Base-by-base conservation (phyloP, 176 grass and related monocot genomes). In the Zea mays region DNA sequence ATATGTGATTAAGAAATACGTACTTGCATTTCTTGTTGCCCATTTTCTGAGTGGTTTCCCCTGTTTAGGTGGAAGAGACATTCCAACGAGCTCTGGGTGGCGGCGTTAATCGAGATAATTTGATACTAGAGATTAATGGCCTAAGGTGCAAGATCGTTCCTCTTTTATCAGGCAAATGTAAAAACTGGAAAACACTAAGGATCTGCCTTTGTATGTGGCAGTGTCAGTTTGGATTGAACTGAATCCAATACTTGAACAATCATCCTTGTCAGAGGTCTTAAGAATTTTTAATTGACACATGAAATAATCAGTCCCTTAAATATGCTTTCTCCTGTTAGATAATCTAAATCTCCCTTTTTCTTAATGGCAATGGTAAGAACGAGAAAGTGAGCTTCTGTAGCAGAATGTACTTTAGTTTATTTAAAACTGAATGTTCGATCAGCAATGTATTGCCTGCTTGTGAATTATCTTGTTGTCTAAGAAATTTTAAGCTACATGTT, bases 101-200 rank as follows among this genome's bases (percentile, higher is more conserved):
- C 35, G 86, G 96, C 21, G 81, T 94, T 54, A 69, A 85, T 85
- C 80, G 88, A 74, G 96, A 95, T 65, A 92, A 90, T 78, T 85
- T 99, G 71, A 90, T 94, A 78, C 89, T 99, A 71, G 96, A 95
- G 84, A 99, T 99, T 74, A 95, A 99, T 87, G 84, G 90, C 0
- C 85, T 92, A 19, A 90, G 96, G 92, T 97, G 60, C 81, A 91
- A 62, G n/a, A 67, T 84, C 19, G 63, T 79, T 37, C 13, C 47
- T 90, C 37, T 49, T 16, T 40, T 47, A 41, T 10, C 8, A 10
- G 33, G 27, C 34, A 8, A 19, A 34, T 46, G 10, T 76, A 8
- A 8, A 13, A 56, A 8, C 59, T 75, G 41, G 7, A 27, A 62
- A 62, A 5, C 41, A 61, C 19, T 61, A 62, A 46, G 12, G 73